Evolutionary conservation across 768 basidiomycete genomes (phyloP), one percentile per base, ranked within the genome.

Genomic region (Galerina sulciceps): DNA sequence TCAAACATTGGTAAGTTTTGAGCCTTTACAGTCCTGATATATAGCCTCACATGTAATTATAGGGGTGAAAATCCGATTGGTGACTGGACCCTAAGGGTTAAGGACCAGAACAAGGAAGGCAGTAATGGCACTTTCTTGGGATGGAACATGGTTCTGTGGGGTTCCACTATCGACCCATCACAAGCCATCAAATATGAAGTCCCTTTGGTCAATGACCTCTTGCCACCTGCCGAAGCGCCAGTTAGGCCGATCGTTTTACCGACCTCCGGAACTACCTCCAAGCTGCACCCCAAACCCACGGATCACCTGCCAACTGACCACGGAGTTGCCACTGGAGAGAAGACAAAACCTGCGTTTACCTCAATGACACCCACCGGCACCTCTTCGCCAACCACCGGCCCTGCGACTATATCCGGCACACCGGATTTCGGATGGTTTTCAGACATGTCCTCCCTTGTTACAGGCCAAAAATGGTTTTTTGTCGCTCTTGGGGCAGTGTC

Each of bases 31-130:
- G 57, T 38, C 47, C 17, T 45, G n/a, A 58, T 36, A 13, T 50
- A 23, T 60, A 10, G 57, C 20, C 15, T 73, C 38, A 75, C 14
- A 26, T 0, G 40, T 51, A 36, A 10, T 60, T 46, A 45, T 52
- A 98, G 96, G 96, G 95, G 91, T 38, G 97, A 99, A 75, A 80
- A 92, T 72, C 91, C 95, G 1, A 71, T 93, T 26, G 97, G 97
- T 15, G 82, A 86, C 17, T 99, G 97, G 97, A 93, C 85, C 0
- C 84, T 99, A 58, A 85, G 73, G 41, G 94, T 99, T 14, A 87
- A 85, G 31, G 97, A 99, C 68, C 88, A 90, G 65, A 78, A 79
- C 41, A 87, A 84, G 15, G 57, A 67, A n/a, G 73, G 79, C 10
- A 69, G 71, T 1, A 86, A 82, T 44, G 87, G 87, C 42, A 77